Conservation (phyloP, 192 early-diverging fungal species). For the Coemansia sp. region DNA sequence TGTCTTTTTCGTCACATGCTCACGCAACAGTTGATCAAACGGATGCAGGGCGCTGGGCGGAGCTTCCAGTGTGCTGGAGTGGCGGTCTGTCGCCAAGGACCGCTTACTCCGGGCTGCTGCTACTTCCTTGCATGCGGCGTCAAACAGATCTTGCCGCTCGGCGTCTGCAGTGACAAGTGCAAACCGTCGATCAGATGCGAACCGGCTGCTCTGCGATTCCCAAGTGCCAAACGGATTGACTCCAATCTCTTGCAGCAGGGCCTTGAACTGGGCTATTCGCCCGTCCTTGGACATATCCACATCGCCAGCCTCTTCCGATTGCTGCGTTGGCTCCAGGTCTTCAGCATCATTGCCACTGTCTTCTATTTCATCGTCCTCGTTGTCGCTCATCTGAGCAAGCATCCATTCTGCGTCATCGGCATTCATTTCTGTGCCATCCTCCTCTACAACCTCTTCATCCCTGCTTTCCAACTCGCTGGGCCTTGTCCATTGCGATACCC, state of each 20-base stretch:
- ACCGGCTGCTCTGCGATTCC: constrained; percentile 13
- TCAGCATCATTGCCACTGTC: not conserved
- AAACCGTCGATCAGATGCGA: constrained; percentile 12
- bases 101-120: constrained; percentile 4
- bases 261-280: constrained; percentile 11
- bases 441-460: not conserved
- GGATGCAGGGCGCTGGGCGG: constrained; percentile 7
- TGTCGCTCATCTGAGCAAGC: constrained; percentile 34
- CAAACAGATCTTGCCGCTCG: constrained; percentile 37
- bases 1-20: constrained; percentile 17
- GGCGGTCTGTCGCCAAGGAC: too few species aligned
- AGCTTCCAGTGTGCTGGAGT: not conserved
- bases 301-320: not conserved
- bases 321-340: not conserved
- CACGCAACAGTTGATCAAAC: constrained; percentile 28
- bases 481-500: constrained; percentile 17
- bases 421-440: constrained; percentile 29
- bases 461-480: constrained; percentile 6
- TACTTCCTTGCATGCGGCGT: constrained; percentile 12
- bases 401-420: constrained; percentile 50
- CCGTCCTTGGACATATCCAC: constrained; percentile 4
- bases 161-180: not conserved
- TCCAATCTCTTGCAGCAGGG: constrained; percentile 20
- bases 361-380: constrained; percentile 3
- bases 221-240: constrained; percentile 36